Base-by-base conservation (phyloP, 805 yeast species). In the Ogataea nonfermentans region DNA sequence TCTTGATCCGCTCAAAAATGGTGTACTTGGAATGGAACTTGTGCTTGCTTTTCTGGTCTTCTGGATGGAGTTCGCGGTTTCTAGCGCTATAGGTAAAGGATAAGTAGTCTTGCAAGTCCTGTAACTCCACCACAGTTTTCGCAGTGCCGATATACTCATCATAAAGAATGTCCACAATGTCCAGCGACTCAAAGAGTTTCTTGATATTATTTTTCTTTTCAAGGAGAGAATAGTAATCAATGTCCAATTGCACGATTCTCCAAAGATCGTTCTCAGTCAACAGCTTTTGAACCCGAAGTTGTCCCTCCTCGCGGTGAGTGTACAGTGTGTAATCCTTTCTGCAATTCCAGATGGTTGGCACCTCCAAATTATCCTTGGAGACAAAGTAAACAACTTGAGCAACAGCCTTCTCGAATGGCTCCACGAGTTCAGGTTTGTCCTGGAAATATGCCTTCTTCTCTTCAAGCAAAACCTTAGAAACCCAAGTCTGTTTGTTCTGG, bases 301-400 rank as follows among this genome's bases (percentile, higher is more conserved):
- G 73, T 11, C 62, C 67, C 26, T 61, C 61, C 31, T 53, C 61
- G 20, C 57, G 52, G 29, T 72, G 72, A 8, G 86, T 74, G 52
- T 70, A 70, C 44, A 85, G 66, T 13, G 88, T 69, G 57, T 85
- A 88, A 62, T 93, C 98, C 64, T 95, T 85, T 61, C 98, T 84
- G 58, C 89, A 95, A 17, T 89, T 84, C 85, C 95, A 89, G 45
- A 93, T 89, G 54, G 89, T 86, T 9, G 99, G 98, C 4, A 91
- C 96, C 59, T 93, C 99, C 48, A 84, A 73, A 43, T 81, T 73
- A 34, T 90, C 95, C 52, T 78, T 79, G 10, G 89, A 72, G 22
- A 93, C 67, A 49, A 79, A 89, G 56, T 71, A 85, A 54, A 76
- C 81, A 31, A 73, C 86, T 62, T 75, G 79, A 9, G 78, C 76